Evolutionary conservation across 1,139 yeast species (phyloP).

Genomic region (Yarrowia galli): DNA sequence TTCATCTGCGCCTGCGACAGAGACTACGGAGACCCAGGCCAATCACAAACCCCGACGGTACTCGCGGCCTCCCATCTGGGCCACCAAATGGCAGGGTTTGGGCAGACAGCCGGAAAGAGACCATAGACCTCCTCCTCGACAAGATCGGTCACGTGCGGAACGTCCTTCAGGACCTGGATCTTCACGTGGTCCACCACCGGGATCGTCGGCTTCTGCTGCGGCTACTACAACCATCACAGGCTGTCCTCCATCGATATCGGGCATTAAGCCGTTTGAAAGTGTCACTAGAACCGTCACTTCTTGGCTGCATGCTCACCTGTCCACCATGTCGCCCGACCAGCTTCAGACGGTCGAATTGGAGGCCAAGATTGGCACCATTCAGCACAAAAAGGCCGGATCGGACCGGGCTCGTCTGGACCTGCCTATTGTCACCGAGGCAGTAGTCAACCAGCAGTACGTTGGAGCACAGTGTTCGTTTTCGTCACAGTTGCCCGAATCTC

Average conservation of each 20-base stretch:
- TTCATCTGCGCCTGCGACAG: too few species aligned
- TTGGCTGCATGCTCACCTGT: constrained; percentile 86
- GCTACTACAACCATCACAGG: constrained; percentile 41
- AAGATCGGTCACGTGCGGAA: background rate
- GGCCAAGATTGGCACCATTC: constrained; percentile 76
- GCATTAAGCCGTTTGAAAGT: constrained; percentile 81
- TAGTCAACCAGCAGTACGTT: constrained; percentile 62
- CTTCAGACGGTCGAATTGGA: constrained; percentile 77
- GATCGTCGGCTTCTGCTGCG: background rate
- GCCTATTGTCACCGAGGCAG: constrained; percentile 79
- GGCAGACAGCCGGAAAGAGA: background rate
- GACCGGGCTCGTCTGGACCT: constrained; percentile 61
- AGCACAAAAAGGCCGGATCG: constrained; percentile 67
- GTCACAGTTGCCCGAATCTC: constrained; percentile 72
- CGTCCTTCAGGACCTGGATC: background rate
- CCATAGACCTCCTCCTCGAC: background rate
- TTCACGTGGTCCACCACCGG: background rate
- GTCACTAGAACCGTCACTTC: constrained; percentile 81
- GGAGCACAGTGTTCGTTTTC: constrained; percentile 67
- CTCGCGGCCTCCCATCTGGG: constrained; percentile 79
- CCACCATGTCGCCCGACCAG: constrained; percentile 65
- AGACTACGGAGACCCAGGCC: background rate
- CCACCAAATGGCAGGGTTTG: constrained; percentile 64
- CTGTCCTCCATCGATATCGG: constrained; percentile 62
- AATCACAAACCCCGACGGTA: constrained; percentile 66